Percentiles rank a stretch among this genome's conserved stretches.
Evolutionary conservation across 345 rosid genomes (phyloP).

Genomic region (Kernera saxatilis): DNA sequence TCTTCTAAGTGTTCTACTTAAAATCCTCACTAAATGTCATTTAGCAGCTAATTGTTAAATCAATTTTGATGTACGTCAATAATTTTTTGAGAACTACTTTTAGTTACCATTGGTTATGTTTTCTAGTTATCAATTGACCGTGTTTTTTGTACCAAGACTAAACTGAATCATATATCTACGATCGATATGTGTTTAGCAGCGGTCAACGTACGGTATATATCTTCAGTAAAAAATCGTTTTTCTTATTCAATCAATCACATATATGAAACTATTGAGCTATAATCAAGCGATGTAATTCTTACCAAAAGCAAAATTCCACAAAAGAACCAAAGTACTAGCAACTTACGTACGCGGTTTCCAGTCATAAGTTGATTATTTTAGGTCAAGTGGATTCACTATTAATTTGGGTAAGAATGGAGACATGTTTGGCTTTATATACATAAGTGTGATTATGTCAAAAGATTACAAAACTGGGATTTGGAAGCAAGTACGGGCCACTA

Average conservation of each 20-base stretch:
- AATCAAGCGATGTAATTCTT: too few relatives aligned
- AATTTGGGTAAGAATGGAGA: not conserved
- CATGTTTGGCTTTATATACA: not conserved
- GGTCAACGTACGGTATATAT: too few relatives aligned
- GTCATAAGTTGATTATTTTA: not conserved
- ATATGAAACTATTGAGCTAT: too few relatives aligned
- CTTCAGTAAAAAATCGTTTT: too few relatives aligned
- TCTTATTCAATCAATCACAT: too few relatives aligned
- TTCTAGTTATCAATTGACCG: not conserved
- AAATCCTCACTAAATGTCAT: not conserved
- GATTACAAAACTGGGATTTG: not conserved
- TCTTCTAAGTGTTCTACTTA: not conserved
- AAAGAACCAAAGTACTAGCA: not conserved
- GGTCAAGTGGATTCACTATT: not conserved
- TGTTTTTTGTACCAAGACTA: not conserved
- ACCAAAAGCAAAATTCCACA: not conserved
- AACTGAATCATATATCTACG: not conserved
- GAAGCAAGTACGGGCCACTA: constrained; percentile 4
- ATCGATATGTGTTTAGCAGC: too few relatives aligned
- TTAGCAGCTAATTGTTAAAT: not conserved
- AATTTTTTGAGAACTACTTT: not conserved
- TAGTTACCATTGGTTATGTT: not conserved
- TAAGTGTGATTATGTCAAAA: not conserved
- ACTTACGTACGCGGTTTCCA: not conserved
- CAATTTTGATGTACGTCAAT: not conserved